Base-by-base conservation (phyloP, 208 protist genomes). In the Acanthamoeba pearcei region DNA sequence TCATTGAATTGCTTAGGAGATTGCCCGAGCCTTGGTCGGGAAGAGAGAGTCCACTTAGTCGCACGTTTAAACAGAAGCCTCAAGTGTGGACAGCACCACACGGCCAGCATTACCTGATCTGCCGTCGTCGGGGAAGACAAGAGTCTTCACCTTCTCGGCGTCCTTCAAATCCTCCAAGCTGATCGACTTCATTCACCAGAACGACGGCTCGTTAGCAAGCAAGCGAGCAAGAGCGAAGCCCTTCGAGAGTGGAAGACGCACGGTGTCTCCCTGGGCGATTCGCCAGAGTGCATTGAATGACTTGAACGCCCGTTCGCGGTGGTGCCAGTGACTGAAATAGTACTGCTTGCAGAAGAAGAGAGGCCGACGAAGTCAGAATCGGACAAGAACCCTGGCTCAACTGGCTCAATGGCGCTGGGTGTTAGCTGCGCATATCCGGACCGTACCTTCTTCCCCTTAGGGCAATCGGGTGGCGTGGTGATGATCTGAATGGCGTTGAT, bases 301-400 rank as follows among this genome's bases (percentile, higher is more conserved):
- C 66, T 92, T 92, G 62, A 92, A 92, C 27, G 88, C 88, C 24
- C 88, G 88, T n/a, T 92, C 88, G 17, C 88, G 60, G 29, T 92
- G 88, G 88, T 92, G 88, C 88, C 88, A 92, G 38, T 92, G 88
- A 27, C 88, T 92, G 29, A 92, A 53, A 24, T 92, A 92, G 27
- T 92, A 76, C 88, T 92, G 62, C 2, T 60, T 19, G 22, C 42
- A 0, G 76, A 3, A 12, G 9, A 27, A 5, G 3, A 27, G 8
- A 49, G 24, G 74, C 19, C 42, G 15, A 29, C 1, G 27, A 60
- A 62, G 13, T 24, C 82, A 89, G 38, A 42, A 42, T 42, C 38
- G 38, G 1, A 22, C 19, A n/a, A 3, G 19, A n/a, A 22, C 55
- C 17, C 1, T 49, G 12, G 38, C 72, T 10, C 12, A 19, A 86